These are phyloP conservation scores for Kodamaea laetipori DNA, from an alignment of 805 yeast genomes.

Conservation along the genomic window DNA sequence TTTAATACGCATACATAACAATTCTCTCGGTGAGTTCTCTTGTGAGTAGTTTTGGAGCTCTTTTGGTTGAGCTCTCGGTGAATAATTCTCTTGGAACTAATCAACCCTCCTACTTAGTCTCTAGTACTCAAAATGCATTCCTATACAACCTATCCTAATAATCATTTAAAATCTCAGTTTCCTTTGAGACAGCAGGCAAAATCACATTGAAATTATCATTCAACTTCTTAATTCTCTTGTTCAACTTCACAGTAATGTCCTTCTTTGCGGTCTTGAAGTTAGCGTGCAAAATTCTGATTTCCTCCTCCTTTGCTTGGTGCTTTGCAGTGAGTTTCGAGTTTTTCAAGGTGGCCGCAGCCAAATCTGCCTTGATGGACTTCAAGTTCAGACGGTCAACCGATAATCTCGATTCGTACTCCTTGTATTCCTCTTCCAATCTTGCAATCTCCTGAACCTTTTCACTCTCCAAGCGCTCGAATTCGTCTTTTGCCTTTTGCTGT, in stretches of 20 bases:
- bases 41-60: too few relatives aligned
- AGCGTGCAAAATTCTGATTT: slow-evolving; percentile 24
- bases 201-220: slow-evolving; percentile 40
- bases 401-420: slow-evolving; percentile 27
- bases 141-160: neutral
- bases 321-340: slow-evolving; percentile 30
- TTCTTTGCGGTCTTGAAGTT: slow-evolving; percentile 32
- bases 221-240: slow-evolving; percentile 23
- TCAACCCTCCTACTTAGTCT: too few relatives aligned
- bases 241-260: slow-evolving; percentile 27
- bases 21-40: too few relatives aligned
- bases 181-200: slow-evolving; percentile 30
- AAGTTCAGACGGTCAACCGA: slow-evolving; percentile 23
- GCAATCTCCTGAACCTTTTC: slow-evolving; percentile 24
- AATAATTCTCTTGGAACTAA: too few relatives aligned
- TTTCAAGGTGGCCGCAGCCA: slow-evolving; percentile 23
- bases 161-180: slow-evolving; percentile 15
- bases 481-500: slow-evolving; percentile 16
- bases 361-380: slow-evolving; percentile 27
- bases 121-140: too few relatives aligned
- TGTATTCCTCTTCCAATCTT: slow-evolving; percentile 24
- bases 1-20: slow-evolving; percentile 13
- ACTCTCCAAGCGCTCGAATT: slow-evolving; percentile 22
- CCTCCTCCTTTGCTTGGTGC: slow-evolving; percentile 26
- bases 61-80: too few relatives aligned